Conservation (phyloP, 495 filamentous ascomycete species). For the Xylaria cubensis region DNA sequence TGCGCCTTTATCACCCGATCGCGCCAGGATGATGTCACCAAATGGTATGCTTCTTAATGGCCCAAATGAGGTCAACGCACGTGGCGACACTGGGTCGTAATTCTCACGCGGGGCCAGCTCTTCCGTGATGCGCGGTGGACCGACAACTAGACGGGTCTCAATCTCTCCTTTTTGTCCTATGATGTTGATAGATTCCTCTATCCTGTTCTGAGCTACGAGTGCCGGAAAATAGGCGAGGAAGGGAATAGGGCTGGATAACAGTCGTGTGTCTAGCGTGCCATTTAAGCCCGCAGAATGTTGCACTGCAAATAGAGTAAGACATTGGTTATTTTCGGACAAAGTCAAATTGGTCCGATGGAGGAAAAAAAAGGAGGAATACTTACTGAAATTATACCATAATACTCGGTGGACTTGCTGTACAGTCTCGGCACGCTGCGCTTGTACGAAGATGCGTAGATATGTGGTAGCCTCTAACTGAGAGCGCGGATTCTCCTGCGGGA, state of each 20-base stretch:
- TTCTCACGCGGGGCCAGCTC: conserved; percentile 44
- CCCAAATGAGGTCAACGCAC: conserved; percentile 41
- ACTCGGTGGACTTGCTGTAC: conserved; percentile 22
- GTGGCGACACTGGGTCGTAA: conserved; percentile 43
- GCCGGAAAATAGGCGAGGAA: conserved; percentile 41
- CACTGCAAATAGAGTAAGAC: conserved; percentile 8
- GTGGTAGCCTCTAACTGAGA: conserved; percentile 41
- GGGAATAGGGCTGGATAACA: conserved; percentile 32
- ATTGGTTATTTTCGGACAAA: background rate
- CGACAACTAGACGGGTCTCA: conserved; percentile 33
- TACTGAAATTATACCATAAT: conserved; percentile 31
- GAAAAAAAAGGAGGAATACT: background rate
- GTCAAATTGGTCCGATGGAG: background rate
- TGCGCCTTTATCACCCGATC: conserved; percentile 61
- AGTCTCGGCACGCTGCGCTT: conserved; percentile 34
- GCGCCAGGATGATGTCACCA: conserved; percentile 55
- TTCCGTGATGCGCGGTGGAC: conserved; percentile 40
- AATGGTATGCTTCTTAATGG: conserved; percentile 51
- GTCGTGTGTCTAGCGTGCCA: conserved; percentile 35
- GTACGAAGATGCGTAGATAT: conserved; percentile 41
- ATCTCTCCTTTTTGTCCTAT: conserved; percentile 20
- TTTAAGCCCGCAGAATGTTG: conserved; percentile 42
- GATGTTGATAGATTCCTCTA: conserved; percentile 35
- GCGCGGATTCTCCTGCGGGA: conserved; percentile 38
- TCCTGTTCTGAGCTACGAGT: conserved; percentile 34